Conservation (phyloP, 2,329 filamentous ascomycete genomes). For the Fusarium sp. region DNA sequence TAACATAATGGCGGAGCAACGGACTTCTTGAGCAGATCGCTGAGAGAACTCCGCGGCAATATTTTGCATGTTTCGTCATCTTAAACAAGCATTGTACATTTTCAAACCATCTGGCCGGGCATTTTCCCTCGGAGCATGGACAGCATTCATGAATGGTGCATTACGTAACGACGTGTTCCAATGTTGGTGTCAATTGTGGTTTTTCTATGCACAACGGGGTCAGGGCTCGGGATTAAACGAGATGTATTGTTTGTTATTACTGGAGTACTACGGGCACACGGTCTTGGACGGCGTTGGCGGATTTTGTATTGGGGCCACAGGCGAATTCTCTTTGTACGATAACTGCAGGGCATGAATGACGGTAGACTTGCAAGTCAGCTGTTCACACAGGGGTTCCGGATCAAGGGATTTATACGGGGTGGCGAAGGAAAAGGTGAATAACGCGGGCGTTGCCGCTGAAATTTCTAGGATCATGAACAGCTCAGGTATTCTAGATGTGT, state of each 20-base stretch:
- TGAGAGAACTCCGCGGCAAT: constrained; percentile 17
- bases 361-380: constrained; percentile 15
- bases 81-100: constrained; percentile 46
- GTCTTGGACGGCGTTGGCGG: constrained; percentile 46
- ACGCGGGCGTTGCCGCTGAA: constrained; percentile 4
- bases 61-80: constrained; percentile 39
- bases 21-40: constrained; percentile 4
- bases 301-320: constrained; percentile 44
- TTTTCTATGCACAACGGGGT: constrained; percentile 33
- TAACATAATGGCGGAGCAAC: constrained; percentile 39
- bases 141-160: constrained; percentile 41
- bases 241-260: constrained; percentile 42
- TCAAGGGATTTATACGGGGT: constrained; percentile 15
- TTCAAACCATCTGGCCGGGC: constrained; percentile 41
- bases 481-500: constrained; percentile 42
- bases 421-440: constrained; percentile 16
- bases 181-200: constrained; percentile 41
- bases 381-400: constrained; percentile 27
- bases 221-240: constrained; percentile 30
- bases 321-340: constrained; percentile 49
- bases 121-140: constrained; percentile 37
- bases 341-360: constrained; percentile 43
- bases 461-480: constrained; percentile 27
- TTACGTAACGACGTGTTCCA: constrained; percentile 32
- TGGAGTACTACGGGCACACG: constrained; percentile 46